Percentiles rank a stretch among this genome's conserved stretches.
phyloP scores from a whole-genome alignment of 495 filamentous ascomycete species.

The Poronia punctata region DNA sequence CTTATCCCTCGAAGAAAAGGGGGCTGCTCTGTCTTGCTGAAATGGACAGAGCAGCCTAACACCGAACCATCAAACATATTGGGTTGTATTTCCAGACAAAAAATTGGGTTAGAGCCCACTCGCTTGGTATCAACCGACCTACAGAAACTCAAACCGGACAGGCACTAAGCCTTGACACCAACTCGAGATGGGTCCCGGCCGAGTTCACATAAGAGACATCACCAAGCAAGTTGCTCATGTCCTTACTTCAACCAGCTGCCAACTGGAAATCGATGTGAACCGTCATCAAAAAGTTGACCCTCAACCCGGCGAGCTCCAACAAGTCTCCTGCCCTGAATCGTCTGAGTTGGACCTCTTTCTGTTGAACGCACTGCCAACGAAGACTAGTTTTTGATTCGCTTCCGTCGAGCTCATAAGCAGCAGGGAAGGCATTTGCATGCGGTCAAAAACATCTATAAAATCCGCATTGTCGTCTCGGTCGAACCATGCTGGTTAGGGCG shows the following conservation, averaged over 20 bases:
- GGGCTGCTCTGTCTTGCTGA: constrained; percentile 47
- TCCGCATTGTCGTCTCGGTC: constrained; percentile 52
- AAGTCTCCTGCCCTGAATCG: constrained; percentile 27
- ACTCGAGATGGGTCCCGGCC: constrained; percentile 83
- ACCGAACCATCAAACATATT: constrained; percentile 32
- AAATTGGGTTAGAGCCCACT: constrained; percentile 14
- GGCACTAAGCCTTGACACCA: constrained; percentile 93
- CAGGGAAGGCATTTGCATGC: constrained; percentile 56
- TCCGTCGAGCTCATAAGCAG: constrained; percentile 33
- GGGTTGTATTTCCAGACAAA: constrained; percentile 23
- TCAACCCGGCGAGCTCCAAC: constrained; percentile 33
- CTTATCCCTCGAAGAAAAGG: constrained; percentile 63
- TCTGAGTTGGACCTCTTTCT: constrained; percentile 45
- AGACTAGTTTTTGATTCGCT: constrained; percentile 89
- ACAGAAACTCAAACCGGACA: constrained; percentile 51
- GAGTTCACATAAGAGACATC: constrained; percentile 4
- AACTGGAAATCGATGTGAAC: constrained; percentile 16
- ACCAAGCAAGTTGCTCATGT: constrained; percentile 9
- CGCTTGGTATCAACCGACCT: constrained; percentile 11
- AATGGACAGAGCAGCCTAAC: constrained; percentile 38
- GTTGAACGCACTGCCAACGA: constrained; percentile 71
- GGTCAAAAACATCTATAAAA: constrained; percentile 84
- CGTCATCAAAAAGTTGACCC: constrained; percentile 32
- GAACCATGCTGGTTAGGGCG: constrained; percentile 31
- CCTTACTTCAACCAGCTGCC: constrained; percentile 7